phyloP scores from a whole-genome alignment of 2,329 filamentous ascomycete genomes.

The Clonostachys chloroleuca region DNA sequence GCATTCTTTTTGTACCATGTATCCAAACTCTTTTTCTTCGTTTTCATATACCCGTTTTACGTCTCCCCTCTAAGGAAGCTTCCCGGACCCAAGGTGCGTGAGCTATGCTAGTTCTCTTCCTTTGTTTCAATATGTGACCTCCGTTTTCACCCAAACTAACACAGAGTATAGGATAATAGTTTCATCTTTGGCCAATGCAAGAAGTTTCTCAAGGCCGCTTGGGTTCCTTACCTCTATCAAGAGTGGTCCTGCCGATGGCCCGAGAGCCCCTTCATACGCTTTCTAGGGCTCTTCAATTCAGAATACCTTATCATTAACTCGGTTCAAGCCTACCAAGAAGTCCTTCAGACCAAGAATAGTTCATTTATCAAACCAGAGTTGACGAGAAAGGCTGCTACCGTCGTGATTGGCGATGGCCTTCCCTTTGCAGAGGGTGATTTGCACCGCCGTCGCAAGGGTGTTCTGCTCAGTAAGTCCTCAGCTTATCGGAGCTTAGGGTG shows the following conservation, averaged over 20 bases:
- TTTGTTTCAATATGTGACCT: not conserved
- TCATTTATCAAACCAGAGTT: constrained; percentile 17
- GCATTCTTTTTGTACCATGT: constrained; percentile 3
- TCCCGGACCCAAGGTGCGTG: constrained; percentile 33
- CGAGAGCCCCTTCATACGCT: constrained; percentile 10
- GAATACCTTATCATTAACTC: constrained; percentile 10
- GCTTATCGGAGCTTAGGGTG: not conserved
- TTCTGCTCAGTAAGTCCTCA: constrained; percentile 17
- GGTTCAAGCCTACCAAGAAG: constrained; percentile 9
- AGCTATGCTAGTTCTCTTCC: not conserved
- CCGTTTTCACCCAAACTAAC: not conserved
- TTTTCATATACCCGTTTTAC: constrained; percentile 34
- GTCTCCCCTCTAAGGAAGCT: constrained; percentile 37
- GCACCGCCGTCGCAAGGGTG: constrained; percentile 24
- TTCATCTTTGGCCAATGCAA: constrained; percentile 31
- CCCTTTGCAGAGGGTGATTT: constrained; percentile 25
- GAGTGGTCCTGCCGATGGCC: constrained; percentile 13
- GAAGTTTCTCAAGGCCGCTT: constrained; percentile 17
- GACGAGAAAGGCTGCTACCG: constrained; percentile 13
- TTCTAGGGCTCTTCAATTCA: constrained; percentile 7
- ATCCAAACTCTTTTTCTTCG: constrained; percentile 20
- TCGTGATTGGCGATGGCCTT: constrained; percentile 22
- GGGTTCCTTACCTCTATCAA: constrained; percentile 15
- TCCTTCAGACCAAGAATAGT: constrained; percentile 15
- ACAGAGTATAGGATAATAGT: constrained; percentile 20